A percentile compares a stretch with the other conserved stretches of the same genome.
Evolutionary conservation across 768 basidiomycete genomes (phyloP).

Genomic region (Hericium coralloides): DNA sequence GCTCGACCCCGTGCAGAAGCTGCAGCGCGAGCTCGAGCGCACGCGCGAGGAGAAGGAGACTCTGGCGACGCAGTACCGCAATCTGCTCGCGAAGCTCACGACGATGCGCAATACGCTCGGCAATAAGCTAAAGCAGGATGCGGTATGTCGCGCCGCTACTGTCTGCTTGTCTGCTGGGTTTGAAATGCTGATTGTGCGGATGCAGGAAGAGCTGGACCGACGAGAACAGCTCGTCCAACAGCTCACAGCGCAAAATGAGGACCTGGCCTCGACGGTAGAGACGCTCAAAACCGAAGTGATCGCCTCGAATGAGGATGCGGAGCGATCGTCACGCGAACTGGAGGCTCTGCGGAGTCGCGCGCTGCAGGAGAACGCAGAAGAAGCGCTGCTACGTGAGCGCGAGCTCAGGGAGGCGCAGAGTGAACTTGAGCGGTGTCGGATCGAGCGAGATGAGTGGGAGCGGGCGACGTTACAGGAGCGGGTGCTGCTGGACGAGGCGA

Average conservation of each 20-base stretch:
- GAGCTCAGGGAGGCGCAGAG: constrained; percentile 74
- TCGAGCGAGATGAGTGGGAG: constrained; percentile 77
- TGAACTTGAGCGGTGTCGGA: constrained; percentile 80
- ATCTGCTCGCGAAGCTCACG: constrained; percentile 79
- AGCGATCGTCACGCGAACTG: constrained; percentile 61
- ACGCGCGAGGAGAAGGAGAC: constrained; percentile 82
- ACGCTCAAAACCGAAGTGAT: constrained; percentile 78
- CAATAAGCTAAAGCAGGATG: constrained; percentile 92
- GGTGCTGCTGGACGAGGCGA: constrained; percentile 61
- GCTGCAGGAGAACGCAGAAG: constrained; percentile 60
- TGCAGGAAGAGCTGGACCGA: constrained; percentile 95
- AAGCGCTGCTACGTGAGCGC: constrained; percentile 61
- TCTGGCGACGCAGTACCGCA: constrained; percentile 79
- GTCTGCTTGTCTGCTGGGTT: neutral
- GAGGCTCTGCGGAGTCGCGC: constrained; percentile 56
- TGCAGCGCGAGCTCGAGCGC: constrained; percentile 68
- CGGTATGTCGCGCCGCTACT: constrained; percentile 45
- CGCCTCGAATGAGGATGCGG: constrained; percentile 65
- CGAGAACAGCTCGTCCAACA: constrained; percentile 78
- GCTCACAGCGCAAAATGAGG: constrained; percentile 69
- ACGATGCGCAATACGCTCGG: constrained; percentile 90
- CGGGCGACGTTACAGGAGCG: constrained; percentile 54
- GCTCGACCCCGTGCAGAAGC: constrained; percentile 43
- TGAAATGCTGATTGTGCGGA: constrained; percentile 6
- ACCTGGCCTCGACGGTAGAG: constrained; percentile 59